phyloP scores from a whole-genome alignment of 1,139 yeast species.

The Saccharomyces hybrid region DNA sequence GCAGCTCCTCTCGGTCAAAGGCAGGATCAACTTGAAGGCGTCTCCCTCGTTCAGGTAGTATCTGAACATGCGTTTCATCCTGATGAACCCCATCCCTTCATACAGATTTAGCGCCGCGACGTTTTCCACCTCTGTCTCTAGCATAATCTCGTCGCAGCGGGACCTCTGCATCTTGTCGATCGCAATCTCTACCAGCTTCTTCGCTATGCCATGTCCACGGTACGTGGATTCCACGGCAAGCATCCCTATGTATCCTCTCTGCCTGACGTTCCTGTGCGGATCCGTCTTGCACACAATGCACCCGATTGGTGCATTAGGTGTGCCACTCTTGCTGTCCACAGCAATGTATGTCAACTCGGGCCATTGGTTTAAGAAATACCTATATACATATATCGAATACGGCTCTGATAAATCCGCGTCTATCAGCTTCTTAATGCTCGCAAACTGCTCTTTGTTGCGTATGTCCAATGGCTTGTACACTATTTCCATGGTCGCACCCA shows the following conservation, averaged over 20 bases:
- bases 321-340: slow-evolving; percentile 27
- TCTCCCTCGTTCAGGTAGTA: slow-evolving; percentile 90
- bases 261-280: slow-evolving; percentile 60
- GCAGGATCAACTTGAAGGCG: slow-evolving; percentile 74
- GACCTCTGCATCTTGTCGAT: slow-evolving; percentile 56
- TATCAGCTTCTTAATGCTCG: slow-evolving; percentile 40
- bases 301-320: slow-evolving; percentile 47
- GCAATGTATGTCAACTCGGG: slow-evolving; percentile 55
- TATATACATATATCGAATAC: slow-evolving; percentile 61
- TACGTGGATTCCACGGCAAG: slow-evolving; percentile 66
- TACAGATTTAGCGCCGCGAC: slow-evolving; percentile 68
- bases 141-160: slow-evolving; percentile 75
- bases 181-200: slow-evolving; percentile 53
- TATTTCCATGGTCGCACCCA: slow-evolving; percentile 12
- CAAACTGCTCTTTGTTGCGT: slow-evolving; percentile 26
- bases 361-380: slow-evolving; percentile 64
- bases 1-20: slow-evolving; percentile 47
- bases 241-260: slow-evolving; percentile 93
- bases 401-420: slow-evolving; percentile 63
- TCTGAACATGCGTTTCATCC: slow-evolving; percentile 72
- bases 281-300: slow-evolving; percentile 82
- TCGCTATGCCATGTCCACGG: slow-evolving; percentile 79
- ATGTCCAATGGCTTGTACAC: slow-evolving; percentile 24
- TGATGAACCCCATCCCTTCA: slow-evolving; percentile 78
- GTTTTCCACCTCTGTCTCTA: slow-evolving; percentile 87